A percentile compares a stretch with the other conserved stretches of the same genome.
phyloP scores from a whole-genome alignment of 768 basidiomycete genomes.

The Paxillus involutus region DNA sequence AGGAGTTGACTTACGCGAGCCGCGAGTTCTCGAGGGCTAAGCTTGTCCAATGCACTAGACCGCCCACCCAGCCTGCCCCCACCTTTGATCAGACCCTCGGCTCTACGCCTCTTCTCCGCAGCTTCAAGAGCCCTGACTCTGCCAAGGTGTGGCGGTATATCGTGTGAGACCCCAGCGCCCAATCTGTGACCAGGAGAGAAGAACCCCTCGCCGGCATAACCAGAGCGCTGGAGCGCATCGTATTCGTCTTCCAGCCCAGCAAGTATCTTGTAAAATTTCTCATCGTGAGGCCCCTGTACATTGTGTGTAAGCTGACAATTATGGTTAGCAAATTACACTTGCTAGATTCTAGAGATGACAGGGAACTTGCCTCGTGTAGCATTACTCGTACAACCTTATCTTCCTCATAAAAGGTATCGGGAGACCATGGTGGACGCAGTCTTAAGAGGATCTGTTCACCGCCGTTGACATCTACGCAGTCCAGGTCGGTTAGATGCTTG shows the following conservation, averaged over 20 bases:
- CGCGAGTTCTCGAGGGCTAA: conserved; percentile 70
- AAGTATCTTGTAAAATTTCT: conserved; percentile 75
- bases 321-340: neutral
- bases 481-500: conserved; percentile 6
- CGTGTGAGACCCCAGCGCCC: conserved; percentile 65
- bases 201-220: conserved; percentile 93
- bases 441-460: conserved; percentile 85
- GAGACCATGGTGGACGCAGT: conserved; percentile 67
- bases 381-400: conserved; percentile 79
- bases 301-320: conserved; percentile 76
- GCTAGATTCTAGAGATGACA: neutral
- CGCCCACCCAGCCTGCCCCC: conserved; percentile 65
- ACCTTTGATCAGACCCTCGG: conserved; percentile 44
- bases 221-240: conserved; percentile 71
- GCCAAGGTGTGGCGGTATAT: conserved; percentile 65
- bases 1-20: conserved; percentile 53
- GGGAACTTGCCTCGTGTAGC: conserved; percentile 76
- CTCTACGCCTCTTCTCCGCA: conserved; percentile 68
- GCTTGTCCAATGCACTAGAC: conserved; percentile 33
- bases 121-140: conserved; percentile 71
- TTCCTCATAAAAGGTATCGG: conserved; percentile 72
- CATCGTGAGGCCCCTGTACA: conserved; percentile 87
- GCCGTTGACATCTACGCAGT: conserved; percentile 61
- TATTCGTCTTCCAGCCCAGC: conserved; percentile 81
- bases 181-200: conserved; percentile 70